Evolutionary conservation across 306 rosid species (phyloP).

Genomic region (Dryas drummondii): DNA sequence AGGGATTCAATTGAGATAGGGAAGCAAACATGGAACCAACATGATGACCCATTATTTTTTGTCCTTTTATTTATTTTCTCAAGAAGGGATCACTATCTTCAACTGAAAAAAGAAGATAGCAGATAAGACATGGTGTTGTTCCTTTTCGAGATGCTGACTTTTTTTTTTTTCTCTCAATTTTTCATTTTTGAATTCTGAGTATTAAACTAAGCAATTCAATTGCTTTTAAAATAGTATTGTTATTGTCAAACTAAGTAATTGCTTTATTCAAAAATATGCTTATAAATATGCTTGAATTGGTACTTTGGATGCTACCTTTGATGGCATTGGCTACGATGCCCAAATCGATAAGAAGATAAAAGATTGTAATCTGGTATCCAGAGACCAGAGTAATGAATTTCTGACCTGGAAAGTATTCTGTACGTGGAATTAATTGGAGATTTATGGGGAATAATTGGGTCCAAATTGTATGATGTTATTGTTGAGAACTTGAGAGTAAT

Average conservation of each 20-base stretch:
- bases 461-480: too few species aligned
- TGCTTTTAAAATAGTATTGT: neutral
- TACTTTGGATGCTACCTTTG: neutral
- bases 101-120: constrained; percentile 21
- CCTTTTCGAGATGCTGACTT: constrained; percentile 16
- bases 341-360: neutral
- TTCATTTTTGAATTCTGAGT: neutral
- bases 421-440: too few species aligned
- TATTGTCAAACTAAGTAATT: too few species aligned
- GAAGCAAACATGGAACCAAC: constrained; percentile 50
- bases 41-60: constrained; percentile 53
- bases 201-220: neutral
- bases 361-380: neutral
- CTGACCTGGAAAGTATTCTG: too few species aligned
- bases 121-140: constrained; percentile 29
- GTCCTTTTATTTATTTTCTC: constrained; percentile 22
- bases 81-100: constrained; percentile 3
- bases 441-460: too few species aligned
- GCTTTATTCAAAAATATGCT: neutral
- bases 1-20: constrained; percentile 36
- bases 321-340: neutral
- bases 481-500: too few species aligned
- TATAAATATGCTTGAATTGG: neutral
- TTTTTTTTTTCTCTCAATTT: neutral
- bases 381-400: neutral